phyloP scores from a whole-genome alignment of 1,139 yeast species.

The Scheffersomyces segobiensis region DNA sequence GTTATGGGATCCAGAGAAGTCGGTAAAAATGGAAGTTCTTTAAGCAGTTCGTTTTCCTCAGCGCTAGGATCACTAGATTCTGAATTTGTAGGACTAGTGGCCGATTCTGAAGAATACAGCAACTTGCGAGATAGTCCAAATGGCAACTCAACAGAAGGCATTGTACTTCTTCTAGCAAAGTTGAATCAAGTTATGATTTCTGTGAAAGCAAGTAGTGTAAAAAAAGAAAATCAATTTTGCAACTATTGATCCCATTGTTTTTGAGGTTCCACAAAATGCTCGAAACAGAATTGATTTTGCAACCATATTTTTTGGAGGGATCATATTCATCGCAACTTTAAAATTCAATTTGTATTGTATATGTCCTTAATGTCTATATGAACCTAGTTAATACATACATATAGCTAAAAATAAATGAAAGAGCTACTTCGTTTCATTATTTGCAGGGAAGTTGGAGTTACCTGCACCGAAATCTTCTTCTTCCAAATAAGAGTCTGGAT shows the following conservation, averaged over 20 bases:
- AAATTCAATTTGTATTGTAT: not conserved
- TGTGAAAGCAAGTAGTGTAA: not conserved
- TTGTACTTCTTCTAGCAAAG: not conserved
- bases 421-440: not conserved
- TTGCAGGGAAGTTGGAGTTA: not conserved
- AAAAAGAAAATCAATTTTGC: not conserved
- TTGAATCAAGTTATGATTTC: not conserved
- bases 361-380: not conserved
- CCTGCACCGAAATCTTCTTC: not conserved
- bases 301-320: not conserved
- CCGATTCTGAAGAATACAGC: not conserved
- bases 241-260: not conserved
- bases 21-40: conserved; percentile 27
- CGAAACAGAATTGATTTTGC: not conserved
- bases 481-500: not conserved
- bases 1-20: conserved; percentile 17
- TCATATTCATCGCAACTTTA: not conserved
- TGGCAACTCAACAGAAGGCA: not conserved
- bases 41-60: not conserved
- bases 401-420: not conserved
- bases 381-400: not conserved
- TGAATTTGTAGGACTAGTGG: not conserved
- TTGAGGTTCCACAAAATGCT: not conserved
- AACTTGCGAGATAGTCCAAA: not conserved
- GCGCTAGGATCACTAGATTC: not conserved